Base-by-base conservation (phyloP, 1,284 basidiomycete genomes). In the Tilletia caries region DNA sequence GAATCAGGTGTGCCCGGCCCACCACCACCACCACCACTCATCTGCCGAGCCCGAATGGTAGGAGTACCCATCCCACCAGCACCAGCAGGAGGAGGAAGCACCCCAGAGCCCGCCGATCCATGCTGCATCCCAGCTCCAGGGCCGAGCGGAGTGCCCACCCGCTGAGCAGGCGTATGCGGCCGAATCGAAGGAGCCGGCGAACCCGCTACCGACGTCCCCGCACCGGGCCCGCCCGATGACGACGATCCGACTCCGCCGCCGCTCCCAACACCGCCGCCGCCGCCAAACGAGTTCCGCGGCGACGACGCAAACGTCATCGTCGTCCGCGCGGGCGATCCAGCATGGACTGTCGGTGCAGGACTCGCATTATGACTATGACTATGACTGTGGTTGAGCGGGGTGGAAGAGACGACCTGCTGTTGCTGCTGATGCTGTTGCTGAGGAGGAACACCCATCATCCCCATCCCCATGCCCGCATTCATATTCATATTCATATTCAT, bases 1-100 rank as follows among this genome's bases (percentile, higher is more conserved):
- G 48, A 50, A 50, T 50, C 3, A 50, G 48, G 48, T 18, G 48
- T 50, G 8, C 48, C 48, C 48, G 48, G 48, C 48, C 12, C 13
- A 41, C 10, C 10, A 6, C 37, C 37, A 41, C 37, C 37, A 1
- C 37, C 37, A 6, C 32, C 58, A 37, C 58, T 62, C 29, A 62
- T 62, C 58, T 62, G 58, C 58, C 58, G 10, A 12, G 58, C 58
- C 3, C 58, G 29, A 27, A 62, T 62, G 3, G 58, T 62, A 20
- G 58, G 58, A 13, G 58, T 62, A 29, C 58, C 58, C 32, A 62
- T 3, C 12, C 23, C 52, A 29, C 52, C 52, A 29, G 27, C 58
- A 27, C 34, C n/a, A n/a, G n/a, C n/a, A n/a, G n/a, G n/a, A n/a
- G n/a, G n/a, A n/a, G n/a, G n/a, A n/a, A n/a, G n/a, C n/a, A n/a